Evolutionary conservation across 345 rosid genomes (phyloP).

Genomic region (Citrus cavaleriei): DNA sequence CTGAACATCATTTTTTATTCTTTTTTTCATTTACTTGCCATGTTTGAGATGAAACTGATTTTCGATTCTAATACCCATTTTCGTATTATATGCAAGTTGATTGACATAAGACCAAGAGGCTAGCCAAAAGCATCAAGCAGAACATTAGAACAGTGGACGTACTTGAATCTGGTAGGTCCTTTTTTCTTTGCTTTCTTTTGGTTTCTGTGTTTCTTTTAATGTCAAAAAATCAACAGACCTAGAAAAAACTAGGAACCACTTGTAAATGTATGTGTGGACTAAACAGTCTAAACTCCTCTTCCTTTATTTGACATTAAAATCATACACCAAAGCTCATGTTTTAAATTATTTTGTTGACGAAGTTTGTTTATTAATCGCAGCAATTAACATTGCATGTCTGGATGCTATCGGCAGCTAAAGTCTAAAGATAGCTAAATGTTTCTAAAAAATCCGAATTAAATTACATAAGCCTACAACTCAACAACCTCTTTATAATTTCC

Average conservation of each 20-base stretch:
- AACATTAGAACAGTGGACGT: slow-evolving; percentile 20
- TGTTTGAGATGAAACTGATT: neutral
- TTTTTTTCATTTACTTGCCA: neutral
- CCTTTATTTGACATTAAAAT: neutral
- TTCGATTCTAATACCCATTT: neutral
- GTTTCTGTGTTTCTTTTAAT: neutral
- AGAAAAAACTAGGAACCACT: neutral
- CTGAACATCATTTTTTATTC: neutral
- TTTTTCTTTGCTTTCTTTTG: neutral
- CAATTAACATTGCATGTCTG: too few relatives aligned
- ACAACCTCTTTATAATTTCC: too few relatives aligned
- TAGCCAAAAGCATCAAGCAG: slow-evolving; percentile 38
- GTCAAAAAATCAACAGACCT: neutral
- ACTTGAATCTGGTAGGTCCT: slow-evolving; percentile 16
- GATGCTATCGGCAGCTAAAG: too few relatives aligned
- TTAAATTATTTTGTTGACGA: too few relatives aligned
- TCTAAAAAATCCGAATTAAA: too few relatives aligned
- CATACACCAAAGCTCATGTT: neutral
- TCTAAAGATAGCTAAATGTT: too few relatives aligned
- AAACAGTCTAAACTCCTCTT: neutral
- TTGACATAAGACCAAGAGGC: slow-evolving; percentile 75
- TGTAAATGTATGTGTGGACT: neutral
- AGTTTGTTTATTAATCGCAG: too few relatives aligned
- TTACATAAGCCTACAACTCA: too few relatives aligned
- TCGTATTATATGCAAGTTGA: slow-evolving; percentile 53